Evolutionary conservation across 352 stramenopile genomes (phyloP).

Genomic region (Phytophthora podocarpi): DNA sequence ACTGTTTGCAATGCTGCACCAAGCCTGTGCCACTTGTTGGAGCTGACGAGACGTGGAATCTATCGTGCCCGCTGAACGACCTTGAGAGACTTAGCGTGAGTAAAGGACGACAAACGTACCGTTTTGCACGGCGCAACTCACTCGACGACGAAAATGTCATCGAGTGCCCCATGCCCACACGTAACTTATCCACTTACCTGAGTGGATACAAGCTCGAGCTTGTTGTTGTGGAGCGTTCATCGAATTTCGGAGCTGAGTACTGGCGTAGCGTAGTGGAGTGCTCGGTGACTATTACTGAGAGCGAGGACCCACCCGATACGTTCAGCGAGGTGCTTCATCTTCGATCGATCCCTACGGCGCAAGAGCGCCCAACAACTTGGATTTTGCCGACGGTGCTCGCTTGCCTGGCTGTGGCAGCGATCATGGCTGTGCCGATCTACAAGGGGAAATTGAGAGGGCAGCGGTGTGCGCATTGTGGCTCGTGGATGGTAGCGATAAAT

Average conservation of each 20-base stretch:
- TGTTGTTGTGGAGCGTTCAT: constrained; percentile 56
- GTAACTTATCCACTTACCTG: constrained; percentile 57
- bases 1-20: constrained; percentile 78
- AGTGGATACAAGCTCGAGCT: constrained; percentile 61
- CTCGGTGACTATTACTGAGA: constrained; percentile 62
- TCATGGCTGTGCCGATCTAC: constrained; percentile 58
- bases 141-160: constrained; percentile 56
- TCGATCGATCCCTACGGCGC: constrained; percentile 47
- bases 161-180: constrained; percentile 61
- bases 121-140: constrained; percentile 63
- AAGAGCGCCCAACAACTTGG: constrained; percentile 37
- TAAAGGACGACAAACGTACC: constrained; percentile 54
- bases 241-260: constrained; percentile 53
- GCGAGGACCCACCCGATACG: constrained; percentile 29
- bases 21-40: constrained; percentile 59
- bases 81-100: constrained; percentile 73
- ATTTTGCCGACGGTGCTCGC: constrained; percentile 36
- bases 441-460: constrained; percentile 51
- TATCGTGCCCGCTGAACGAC: constrained; percentile 71
- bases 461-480: constrained; percentile 68
- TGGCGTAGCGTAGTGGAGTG: constrained; percentile 79
- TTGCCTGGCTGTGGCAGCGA: constrained; percentile 5
- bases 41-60: constrained; percentile 80
- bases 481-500: constrained; percentile 65
- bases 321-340: constrained; percentile 70